Base-by-base conservation (phyloP, 2,329 filamentous ascomycete genomes). In the Curvularia spicifera region DNA sequence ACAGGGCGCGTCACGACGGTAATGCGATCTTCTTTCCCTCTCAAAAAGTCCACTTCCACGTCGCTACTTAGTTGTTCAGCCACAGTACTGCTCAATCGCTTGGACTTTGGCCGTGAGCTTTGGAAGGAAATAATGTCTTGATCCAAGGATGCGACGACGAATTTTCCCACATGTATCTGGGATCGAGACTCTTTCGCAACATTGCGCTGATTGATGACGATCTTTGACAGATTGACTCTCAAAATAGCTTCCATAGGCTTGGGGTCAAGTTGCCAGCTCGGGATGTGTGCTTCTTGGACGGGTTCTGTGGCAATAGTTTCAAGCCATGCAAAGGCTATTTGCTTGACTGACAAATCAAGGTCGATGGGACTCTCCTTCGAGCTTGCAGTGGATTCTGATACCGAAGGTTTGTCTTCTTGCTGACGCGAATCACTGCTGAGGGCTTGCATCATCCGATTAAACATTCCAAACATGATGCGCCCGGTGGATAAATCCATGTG, bases 1-100 rank as follows among this genome's bases (percentile, higher is more conserved):
- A 97, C 76, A 5, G 93, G 92, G 9, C 96, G 82, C 0, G 93
- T 96, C 51, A 87, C 85, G 13, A 97, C 74, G 31, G 90, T 87
- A 15, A 90, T 63, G 7, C 74, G 71, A 10, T 64, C 68, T 18
- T 75, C 72, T 26, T 67, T 66, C 13, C 57, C 63, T 59, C 73
- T 67, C 31, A 75, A 66, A 31, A 68, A 70, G 44, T 76, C 71
- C 10, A 76, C 62, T 39, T 76, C 73, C 8, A 75, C 56, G 42
- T 77, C 76, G 33, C 67, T 61, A 5, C 61, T 67, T 18, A 70
- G 58, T 13, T 70, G 64, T n/a, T 71, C 67, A 10, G 68, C 42
- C n/a, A 61, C n/a, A 50, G 57, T 62, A 49, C 53, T 60, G 24
- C 62, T 52, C 35, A 69, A 68, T 40, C 65, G 71, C 42, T 60